A percentile compares a stretch with the other conserved stretches of the same genome.
These are phyloP conservation scores for Chimonanthus praecox DNA, from an alignment of 164 flowering plant species.

Conservation along the genomic window DNA sequence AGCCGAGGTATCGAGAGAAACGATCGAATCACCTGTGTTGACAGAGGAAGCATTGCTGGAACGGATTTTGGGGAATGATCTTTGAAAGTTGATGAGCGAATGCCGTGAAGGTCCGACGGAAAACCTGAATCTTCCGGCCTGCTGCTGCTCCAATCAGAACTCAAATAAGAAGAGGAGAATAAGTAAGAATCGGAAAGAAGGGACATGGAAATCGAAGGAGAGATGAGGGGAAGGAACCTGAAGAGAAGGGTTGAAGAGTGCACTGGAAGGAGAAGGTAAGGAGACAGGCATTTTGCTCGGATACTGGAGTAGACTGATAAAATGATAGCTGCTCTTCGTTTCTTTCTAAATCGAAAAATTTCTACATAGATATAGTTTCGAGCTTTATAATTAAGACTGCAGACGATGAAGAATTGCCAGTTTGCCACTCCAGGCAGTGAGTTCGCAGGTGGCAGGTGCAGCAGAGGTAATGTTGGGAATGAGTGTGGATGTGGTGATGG, in stretches of 20 bases:
- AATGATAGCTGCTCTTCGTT: background rate
- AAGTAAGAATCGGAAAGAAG: background rate
- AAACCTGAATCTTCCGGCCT: slow-evolving; percentile 21
- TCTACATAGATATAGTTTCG: too few relatives aligned
- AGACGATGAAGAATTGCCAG: too few relatives aligned
- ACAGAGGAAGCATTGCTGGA: slow-evolving; percentile 59
- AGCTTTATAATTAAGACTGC: too few relatives aligned
- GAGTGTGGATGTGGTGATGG: too few relatives aligned
- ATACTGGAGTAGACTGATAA: background rate
- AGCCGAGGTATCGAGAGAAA: background rate
- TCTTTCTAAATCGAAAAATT: too few relatives aligned
- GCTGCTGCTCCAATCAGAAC: background rate
- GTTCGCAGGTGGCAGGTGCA: too few relatives aligned
- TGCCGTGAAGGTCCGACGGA: slow-evolving; percentile 27
- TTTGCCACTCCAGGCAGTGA: too few relatives aligned
- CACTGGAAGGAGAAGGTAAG: background rate
- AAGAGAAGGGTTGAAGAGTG: slow-evolving; percentile 6
- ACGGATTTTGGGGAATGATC: slow-evolving; percentile 39
- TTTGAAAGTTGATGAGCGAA: slow-evolving; percentile 24
- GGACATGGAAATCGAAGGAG: background rate
- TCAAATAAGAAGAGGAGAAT: background rate
- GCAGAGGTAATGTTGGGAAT: too few relatives aligned
- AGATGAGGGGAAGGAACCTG: slow-evolving; percentile 3
- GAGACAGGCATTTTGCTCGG: slow-evolving; percentile 3
- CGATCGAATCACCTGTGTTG: slow-evolving; percentile 36